phyloP scores from a whole-genome alignment of 805 yeast genomes.

The Metschnikowia continentalis region DNA sequence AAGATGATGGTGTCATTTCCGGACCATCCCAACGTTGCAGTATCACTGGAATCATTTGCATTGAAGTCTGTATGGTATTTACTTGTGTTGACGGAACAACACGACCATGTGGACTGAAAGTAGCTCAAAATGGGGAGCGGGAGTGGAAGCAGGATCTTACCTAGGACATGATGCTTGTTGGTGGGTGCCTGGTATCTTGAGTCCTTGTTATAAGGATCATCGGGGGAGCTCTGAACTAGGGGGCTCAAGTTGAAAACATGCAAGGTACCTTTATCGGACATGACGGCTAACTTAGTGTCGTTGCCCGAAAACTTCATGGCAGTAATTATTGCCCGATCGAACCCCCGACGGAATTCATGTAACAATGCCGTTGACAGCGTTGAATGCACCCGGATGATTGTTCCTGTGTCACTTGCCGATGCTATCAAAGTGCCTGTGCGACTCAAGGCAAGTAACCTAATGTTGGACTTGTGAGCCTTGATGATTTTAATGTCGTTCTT shows the following conservation, averaged over 20 bases:
- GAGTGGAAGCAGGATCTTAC: slow-evolving; percentile 55
- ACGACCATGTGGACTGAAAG: slow-evolving; percentile 84
- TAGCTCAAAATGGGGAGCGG: slow-evolving; percentile 60
- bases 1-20: slow-evolving; percentile 69
- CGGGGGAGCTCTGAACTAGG: neutral
- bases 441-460: slow-evolving; percentile 61
- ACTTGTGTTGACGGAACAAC: slow-evolving; percentile 63
- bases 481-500: slow-evolving; percentile 62
- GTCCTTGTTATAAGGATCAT: slow-evolving; percentile 7
- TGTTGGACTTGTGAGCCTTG: slow-evolving; percentile 68
- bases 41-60: slow-evolving; percentile 23
- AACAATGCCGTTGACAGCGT: slow-evolving; percentile 62
- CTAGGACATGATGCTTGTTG: slow-evolving; percentile 64
- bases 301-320: slow-evolving; percentile 81
- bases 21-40: slow-evolving; percentile 61
- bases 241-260: slow-evolving; percentile 66
- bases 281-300: slow-evolving; percentile 72
- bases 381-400: slow-evolving; percentile 71
- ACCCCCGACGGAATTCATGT: slow-evolving; percentile 86
- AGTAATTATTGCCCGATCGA: slow-evolving; percentile 77
- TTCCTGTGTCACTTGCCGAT: slow-evolving; percentile 78
- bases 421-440: slow-evolving; percentile 67
- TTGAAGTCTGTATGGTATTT: slow-evolving; percentile 28
- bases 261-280: slow-evolving; percentile 84
- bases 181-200: slow-evolving; percentile 16